These are phyloP conservation scores for Cercis canadensis DNA, from an alignment of 306 rosid genomes.

Conservation along the genomic window DNA sequence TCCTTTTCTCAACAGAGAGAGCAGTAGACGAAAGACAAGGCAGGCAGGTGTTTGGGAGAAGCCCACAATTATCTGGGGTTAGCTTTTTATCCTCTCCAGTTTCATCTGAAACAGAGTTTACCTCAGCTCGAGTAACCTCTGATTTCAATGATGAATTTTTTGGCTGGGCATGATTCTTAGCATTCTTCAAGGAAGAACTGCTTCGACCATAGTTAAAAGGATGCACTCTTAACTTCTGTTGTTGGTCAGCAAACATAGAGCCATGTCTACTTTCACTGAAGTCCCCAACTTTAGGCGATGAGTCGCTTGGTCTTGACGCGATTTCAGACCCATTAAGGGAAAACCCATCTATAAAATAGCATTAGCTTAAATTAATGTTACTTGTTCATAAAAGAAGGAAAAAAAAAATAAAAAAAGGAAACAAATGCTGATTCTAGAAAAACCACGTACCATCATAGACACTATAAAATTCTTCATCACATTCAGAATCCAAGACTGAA, in stretches of 20 bases:
- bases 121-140: conserved; percentile 33
- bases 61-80: conserved; percentile 54
- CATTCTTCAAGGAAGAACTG: conserved; percentile 31
- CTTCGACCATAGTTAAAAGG: conserved; percentile 27
- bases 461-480: conserved; percentile 91
- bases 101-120: conserved; percentile 41
- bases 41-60: conserved; percentile 69
- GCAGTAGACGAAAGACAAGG: conserved; percentile 64
- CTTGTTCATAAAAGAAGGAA: background rate
- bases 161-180: conserved; percentile 22
- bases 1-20: conserved; percentile 55
- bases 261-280: conserved; percentile 26
- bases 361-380: background rate
- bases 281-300: conserved; percentile 50
- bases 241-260: conserved; percentile 28
- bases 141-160: conserved; percentile 24
- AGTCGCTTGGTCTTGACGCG: conserved; percentile 49
- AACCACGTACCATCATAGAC: conserved; percentile 69
- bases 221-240: conserved; percentile 23
- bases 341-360: conserved; percentile 46
- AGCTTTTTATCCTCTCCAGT: conserved; percentile 47
- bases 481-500: conserved; percentile 68
- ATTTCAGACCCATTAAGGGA: conserved; percentile 54
- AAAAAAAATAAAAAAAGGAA: background rate
- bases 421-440: background rate